Base-by-base conservation (phyloP, 2,329 filamentous ascomycete species). In the Fusarium succisae region DNA sequence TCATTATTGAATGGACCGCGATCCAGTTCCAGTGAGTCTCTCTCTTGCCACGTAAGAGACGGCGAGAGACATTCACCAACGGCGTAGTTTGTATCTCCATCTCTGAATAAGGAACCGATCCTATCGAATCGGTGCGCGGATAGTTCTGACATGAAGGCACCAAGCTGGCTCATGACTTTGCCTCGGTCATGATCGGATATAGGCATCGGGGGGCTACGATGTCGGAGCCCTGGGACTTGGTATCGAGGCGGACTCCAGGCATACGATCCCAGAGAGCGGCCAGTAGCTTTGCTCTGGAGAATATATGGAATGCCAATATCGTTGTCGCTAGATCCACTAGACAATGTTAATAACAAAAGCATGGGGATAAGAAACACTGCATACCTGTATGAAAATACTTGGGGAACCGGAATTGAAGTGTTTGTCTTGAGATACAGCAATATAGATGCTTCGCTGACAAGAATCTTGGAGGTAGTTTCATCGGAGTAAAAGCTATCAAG, bases 281-380 rank as follows among this genome's bases (percentile, higher is more conserved):
- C 45, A 17, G 20, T 8, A 6, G 45, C 45, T n/a, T 48, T 48
- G 20, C 47, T 32, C 20, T n/a, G 28, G 22, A 32, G 47, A 12
- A 50, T 50, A 50, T 50, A 50, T 17, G 47, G 47, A 30, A 32
- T 18, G 9, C 47, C 28, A 3, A 50, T 50, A 1, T 50, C 22
- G 7, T n/a, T 50, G 9, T 50, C 28, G 7, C 15, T 17, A 12
- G 47, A 50, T 32, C 47, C 28, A 8, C 47, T 50, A 24, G 0
- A 6, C 1, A 13, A 32, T 3, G 4, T 32, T 1, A 50, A 17
- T 13, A n/a, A 11, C 4, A n/a, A n/a, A 8, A 32, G 7, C 4
- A 10, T 4, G 6, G 3, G 8, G 4, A n/a, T 32, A 6, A 8
- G 8, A 13, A 30, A n/a, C 20, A 24, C 14, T 8, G 13, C 20